Conservation (phyloP, 106 monocot genomes). For the Dendrobium officinale region DNA sequence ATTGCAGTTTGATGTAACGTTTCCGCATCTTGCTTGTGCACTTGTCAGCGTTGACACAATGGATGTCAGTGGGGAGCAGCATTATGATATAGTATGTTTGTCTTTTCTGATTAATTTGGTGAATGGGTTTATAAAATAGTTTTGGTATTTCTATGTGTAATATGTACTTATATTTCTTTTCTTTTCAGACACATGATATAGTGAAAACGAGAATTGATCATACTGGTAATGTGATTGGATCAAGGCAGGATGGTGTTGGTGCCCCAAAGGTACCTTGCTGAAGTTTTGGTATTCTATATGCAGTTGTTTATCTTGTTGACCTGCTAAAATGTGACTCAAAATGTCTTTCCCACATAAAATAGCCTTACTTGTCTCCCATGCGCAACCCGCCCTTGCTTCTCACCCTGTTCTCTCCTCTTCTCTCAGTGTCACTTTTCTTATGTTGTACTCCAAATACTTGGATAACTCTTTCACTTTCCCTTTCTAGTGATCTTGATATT, state of each 20-base stretch:
- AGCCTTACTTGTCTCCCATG: neutral
- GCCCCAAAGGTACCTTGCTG: slow-evolving; percentile 67
- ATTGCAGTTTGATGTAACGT: slow-evolving; percentile 85
- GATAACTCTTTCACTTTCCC: neutral
- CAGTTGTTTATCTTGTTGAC: neutral
- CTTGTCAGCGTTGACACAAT: slow-evolving; percentile 81
- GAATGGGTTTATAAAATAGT: neutral
- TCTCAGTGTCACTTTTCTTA: neutral
- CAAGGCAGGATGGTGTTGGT: slow-evolving; percentile 74
- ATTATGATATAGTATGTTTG: slow-evolving; percentile 60
- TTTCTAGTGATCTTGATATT: neutral
- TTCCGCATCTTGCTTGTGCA: slow-evolving; percentile 68
- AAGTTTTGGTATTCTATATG: neutral
- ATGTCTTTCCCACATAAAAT: neutral
- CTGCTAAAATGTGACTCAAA: neutral
- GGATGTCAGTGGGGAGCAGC: slow-evolving; percentile 85
- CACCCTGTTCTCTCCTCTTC: neutral
- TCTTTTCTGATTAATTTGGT: neutral
- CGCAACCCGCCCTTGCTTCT: neutral
- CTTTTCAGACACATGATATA: slow-evolving; percentile 84
- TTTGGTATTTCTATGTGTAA: slow-evolving; percentile 1
- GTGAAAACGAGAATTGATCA: slow-evolving; percentile 76
- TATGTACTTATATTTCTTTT: slow-evolving; percentile 6
- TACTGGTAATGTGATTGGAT: slow-evolving; percentile 69
- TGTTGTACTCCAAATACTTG: neutral